Evolutionary conservation across 2,329 filamentous ascomycete species (phyloP).

Genomic region (Colletotrichum cuscutae): DNA sequence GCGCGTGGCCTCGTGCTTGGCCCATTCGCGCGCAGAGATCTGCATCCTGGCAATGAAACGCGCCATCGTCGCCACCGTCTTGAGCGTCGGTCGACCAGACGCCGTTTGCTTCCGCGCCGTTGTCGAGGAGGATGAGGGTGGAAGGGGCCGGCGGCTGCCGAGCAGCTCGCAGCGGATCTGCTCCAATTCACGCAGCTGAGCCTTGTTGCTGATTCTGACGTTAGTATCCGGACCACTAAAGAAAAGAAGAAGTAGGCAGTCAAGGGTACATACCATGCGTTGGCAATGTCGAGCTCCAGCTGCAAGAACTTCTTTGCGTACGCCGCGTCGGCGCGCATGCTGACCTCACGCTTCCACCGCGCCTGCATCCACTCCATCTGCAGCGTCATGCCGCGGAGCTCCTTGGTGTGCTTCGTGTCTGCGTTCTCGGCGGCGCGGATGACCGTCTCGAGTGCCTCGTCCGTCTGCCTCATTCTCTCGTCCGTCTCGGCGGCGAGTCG

Average conservation of each 20-base stretch:
- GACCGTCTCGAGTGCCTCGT: constrained; percentile 67
- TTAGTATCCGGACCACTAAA: constrained; percentile 38
- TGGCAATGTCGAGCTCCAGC: constrained; percentile 83
- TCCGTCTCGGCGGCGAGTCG: constrained; percentile 44
- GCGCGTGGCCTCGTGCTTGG: constrained; percentile 61
- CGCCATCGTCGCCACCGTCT: constrained; percentile 57
- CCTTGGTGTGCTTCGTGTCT: constrained; percentile 76
- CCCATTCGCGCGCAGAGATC: constrained; percentile 60
- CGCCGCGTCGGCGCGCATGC: constrained; percentile 81
- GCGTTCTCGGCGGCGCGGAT: constrained; percentile 69
- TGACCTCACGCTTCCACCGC: constrained; percentile 81
- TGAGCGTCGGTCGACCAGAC: constrained; percentile 47
- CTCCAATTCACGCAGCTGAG: constrained; percentile 86
- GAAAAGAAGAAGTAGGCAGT: neutral
- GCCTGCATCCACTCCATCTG: constrained; percentile 94
- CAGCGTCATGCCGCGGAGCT: constrained; percentile 84
- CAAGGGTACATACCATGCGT: constrained; percentile 83
- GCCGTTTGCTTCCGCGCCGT: constrained; percentile 33
- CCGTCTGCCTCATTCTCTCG: constrained; percentile 49
- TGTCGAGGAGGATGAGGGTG: constrained; percentile 42
- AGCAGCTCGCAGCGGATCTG: constrained; percentile 71
- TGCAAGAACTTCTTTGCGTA: constrained; percentile 89
- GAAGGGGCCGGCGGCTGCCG: constrained; percentile 49
- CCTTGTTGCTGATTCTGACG: constrained; percentile 80
- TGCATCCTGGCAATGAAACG: constrained; percentile 64